Base-by-base conservation (phyloP, 345 rosid species). In the Salix arbutifolia region DNA sequence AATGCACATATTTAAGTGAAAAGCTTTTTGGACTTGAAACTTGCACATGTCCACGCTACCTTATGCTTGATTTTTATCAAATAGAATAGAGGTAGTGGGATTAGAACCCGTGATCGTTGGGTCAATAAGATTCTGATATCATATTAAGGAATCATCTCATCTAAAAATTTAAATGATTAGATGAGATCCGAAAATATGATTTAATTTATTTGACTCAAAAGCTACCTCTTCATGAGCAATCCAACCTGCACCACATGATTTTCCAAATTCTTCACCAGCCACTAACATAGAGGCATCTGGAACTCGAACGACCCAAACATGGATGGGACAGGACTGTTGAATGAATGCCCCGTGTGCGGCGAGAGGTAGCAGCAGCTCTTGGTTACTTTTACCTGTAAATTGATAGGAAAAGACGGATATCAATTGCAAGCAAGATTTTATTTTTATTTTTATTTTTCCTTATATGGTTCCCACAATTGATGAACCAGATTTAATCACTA, bases 401-500 rank as follows among this genome's bases (percentile, higher is more conserved):
- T n/a, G 67, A 35, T 5, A 50, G 67, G 26, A 53, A 53, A n/a
- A 67, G 44, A 1, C 56, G 9, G 28, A n/a, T 67, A 21, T 31
- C 11, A 30, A 8, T 35, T 11, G 14, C 46, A 42, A 42, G 46
- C 4, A 25, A 28, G 23, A 25, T 73, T 60, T 35, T 16, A 35
- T 42, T 42, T 3, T 35, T 16, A 35, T 42, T 42, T 3, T 42
- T 11, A 10, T 19, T 53, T 52, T 33, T 7, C 17, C 9, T 23
- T 46, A 7, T 37, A 53, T 68, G 67, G 67, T 33, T 72, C 35
- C 81, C 88, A 81, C 86, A 69, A 79, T 77, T 33, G 74, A 77
- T 81, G 86, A 77, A 81, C 83, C 70, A 69, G 61, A 74, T 78
- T 83, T 48, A 77, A 76, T 74, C 69, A 53, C 44, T 6, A 19